Base-by-base conservation (phyloP, 805 yeast species). In the Wickerhamiella azymoides region DNA sequence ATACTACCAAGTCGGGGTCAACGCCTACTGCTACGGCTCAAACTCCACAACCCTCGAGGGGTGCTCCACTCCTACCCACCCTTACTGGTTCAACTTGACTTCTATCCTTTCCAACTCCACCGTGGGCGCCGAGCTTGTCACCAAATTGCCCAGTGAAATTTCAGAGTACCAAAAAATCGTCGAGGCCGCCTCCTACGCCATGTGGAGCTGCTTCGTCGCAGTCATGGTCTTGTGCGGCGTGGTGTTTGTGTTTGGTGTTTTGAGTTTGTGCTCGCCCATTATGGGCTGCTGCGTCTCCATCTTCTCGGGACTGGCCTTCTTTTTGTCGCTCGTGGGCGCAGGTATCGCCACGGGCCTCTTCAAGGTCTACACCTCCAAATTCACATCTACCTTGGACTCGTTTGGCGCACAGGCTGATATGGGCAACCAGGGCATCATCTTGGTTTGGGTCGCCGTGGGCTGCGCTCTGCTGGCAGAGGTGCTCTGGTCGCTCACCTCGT, bases 281-380 rank as follows among this genome's bases (percentile, higher is more conserved):
- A n/a, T 42, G 17, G 39, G 40, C 18, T 42, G 45, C 45, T 42
- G 45, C 24, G 16, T 42, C n/a, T 36, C 45, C 19, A 10, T 42
- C 11, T 50, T 73, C 11, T 68, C 74, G 10, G 58, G 65, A 39
- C 25, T 67, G 5, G 51, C 67, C 10, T 49, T 49, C 13, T n/a
- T 57, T 10, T 39, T 49, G 36, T 52, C 69, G n/a, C 10, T 66
- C 2, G 52, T 72, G 4, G 39, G 27, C 2, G 45, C 45, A 14
- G 84, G 70, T 13, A 63, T 79, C 18, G 67, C 80, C 25, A 80
- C 89, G 0, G 92, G 79, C 14, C 65, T 73, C n/a, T 80, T 66
- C 63, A 47, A 64, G 5, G 67, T 68, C 46, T 67, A 79, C 49
- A 62, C 70, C 48, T 62, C 65, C 10, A 65, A 71, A 45, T 68